Evolutionary conservation across 2,329 filamentous ascomycete genomes (phyloP), one percentile per base, ranked within the genome.

Genomic region (Phoma sp.): DNA sequence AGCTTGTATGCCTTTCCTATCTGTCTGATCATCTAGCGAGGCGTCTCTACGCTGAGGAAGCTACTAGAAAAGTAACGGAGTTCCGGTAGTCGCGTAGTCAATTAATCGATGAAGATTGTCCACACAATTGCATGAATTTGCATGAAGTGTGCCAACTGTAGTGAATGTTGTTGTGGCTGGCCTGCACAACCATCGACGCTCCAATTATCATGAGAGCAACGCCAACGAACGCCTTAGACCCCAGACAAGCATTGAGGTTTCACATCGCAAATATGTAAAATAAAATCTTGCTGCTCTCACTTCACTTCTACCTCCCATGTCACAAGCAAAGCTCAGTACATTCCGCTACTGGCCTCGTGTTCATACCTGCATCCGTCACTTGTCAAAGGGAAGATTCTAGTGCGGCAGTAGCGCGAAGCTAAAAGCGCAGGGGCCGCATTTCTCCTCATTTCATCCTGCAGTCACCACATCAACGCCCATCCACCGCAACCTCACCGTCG

Each of bases 41-140:
- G 70, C 66, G 63, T 56, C 29, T 27, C 35, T 24, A 47, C 64
- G 70, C 70, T 65, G 67, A 74, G 71, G 70, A 73, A 64, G 70
- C 71, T 74, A 74, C 64, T 66, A 62, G 50, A 68, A 70, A 69
- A 71, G 66, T 68, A 59, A 56, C 35, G 66, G 67, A 61, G 66
- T 71, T 62, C 48, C 40, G 57, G 58, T 55, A 49, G 46, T 42
- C 49, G 40, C 14, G 39, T 43, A 52, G 46, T 49, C 22, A 25
- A 40, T 50, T 39, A 37, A 49, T 35, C 18, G 35, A 14, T 22
- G n/a, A 37, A 29, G 9, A 9, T 18, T 14, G 7, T 35, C 7
- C 32, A 11, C 35, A 9, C 27, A 29, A 2, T 29, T 29, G 18
- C 2, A 18, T 18, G 27, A 29, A 7, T 29, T 29, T 29, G 27